Conservation (phyloP, 2,329 filamentous ascomycete species). For the Hypoxylon sp. region DNA sequence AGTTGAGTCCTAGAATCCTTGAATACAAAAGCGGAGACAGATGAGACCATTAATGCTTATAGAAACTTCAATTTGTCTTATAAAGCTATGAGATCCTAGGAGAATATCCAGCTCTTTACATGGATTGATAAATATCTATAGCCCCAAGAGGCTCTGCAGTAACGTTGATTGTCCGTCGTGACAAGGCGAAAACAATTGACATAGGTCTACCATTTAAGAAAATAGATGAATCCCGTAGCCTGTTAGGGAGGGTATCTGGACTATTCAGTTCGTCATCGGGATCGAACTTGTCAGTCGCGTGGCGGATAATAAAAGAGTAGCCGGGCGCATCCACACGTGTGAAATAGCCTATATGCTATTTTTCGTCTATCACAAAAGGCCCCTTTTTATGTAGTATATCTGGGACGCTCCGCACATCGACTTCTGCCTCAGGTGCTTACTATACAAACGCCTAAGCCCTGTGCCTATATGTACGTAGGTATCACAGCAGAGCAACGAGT, state of each 20-base stretch:
- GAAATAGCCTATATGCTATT: conserved; percentile 17
- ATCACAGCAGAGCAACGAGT: not conserved
- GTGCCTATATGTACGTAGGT: not conserved
- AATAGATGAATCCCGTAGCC: conserved; percentile 38
- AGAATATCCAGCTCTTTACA: conserved; percentile 24
- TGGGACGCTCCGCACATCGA: not conserved
- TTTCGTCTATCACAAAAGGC: not conserved
- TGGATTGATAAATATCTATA: conserved; percentile 36
- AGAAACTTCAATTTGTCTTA: conserved; percentile 35
- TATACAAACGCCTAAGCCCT: not conserved
- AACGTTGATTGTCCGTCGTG: not conserved
- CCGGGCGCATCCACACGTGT: conserved; percentile 27
- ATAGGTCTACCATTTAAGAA: conserved; percentile 28
- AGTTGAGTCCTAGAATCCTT: conserved; percentile 9
- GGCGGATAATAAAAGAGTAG: conserved; percentile 37
- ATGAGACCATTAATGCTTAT: conserved; percentile 29
- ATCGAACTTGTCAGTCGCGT: conserved; percentile 41
- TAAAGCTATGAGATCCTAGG: conserved; percentile 12
- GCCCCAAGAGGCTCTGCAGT: conserved; percentile 11
- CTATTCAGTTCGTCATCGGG: conserved; percentile 32
- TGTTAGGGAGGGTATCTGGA: conserved; percentile 1
- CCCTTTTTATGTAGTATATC: not conserved
- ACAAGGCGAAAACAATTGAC: conserved; percentile 42
- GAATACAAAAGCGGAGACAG: conserved; percentile 38
- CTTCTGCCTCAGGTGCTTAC: not conserved